Conservation (phyloP, 1,139 yeast genomes). For the Lodderomyces orthopsilosis region DNA sequence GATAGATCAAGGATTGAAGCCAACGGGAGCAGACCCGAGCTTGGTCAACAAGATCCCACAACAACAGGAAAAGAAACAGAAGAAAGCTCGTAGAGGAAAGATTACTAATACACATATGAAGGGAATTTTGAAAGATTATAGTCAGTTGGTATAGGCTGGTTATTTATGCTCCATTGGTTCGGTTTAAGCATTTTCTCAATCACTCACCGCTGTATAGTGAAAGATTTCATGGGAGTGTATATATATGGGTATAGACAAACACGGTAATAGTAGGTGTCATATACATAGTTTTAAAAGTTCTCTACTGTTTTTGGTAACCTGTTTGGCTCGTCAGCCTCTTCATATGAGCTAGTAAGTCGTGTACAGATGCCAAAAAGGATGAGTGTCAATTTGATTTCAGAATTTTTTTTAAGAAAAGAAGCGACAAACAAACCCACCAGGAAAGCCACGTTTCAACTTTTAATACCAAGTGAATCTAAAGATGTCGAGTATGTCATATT, state of each 20-base stretch:
- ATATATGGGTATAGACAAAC: too few relatives aligned
- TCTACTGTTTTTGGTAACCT: too few relatives aligned
- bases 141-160: conserved; percentile 32
- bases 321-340: background rate
- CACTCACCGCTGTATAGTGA: too few relatives aligned
- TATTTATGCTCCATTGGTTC: too few relatives aligned
- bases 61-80: conserved; percentile 69
- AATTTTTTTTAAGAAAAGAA: background rate
- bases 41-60: conserved; percentile 68
- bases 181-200: too few relatives aligned
- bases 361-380: background rate
- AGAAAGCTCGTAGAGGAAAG: conserved; percentile 89
- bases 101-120: conserved; percentile 95
- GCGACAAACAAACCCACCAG: background rate
- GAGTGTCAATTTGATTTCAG: background rate
- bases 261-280: too few relatives aligned
- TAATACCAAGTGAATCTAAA: background rate
- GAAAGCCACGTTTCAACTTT: background rate
- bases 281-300: too few relatives aligned
- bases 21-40: conserved; percentile 96
- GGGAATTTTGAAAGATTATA: conserved; percentile 88
- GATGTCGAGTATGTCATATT: conserved; percentile 16
- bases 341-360: background rate
- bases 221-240: too few relatives aligned
- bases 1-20: conserved; percentile 83